These are phyloP conservation scores for Rosa rugosa DNA, from an alignment of 306 rosid genomes.

Conservation along the genomic window DNA sequence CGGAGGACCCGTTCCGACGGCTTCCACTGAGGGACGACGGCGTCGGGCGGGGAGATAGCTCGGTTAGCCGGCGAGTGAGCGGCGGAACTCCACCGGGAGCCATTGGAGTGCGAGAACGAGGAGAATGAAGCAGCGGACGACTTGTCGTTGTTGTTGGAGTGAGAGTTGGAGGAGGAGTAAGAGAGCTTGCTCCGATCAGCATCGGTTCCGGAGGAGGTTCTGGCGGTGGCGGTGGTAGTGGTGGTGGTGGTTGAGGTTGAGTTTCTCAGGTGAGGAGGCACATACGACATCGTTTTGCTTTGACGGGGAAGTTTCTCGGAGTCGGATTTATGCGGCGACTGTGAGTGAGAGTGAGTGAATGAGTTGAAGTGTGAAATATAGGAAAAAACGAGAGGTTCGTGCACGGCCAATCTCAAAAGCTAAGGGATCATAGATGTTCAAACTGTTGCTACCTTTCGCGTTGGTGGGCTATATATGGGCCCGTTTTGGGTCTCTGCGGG, in stretches of 20 bases:
- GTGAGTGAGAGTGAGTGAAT: not conserved
- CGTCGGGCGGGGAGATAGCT: slow-evolving; percentile 37
- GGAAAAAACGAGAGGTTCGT: slow-evolving; percentile 10
- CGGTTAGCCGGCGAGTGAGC: slow-evolving; percentile 28
- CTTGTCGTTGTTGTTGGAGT: slow-evolving; percentile 23
- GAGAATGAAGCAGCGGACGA: slow-evolving; percentile 25
- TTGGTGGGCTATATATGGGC: not conserved
- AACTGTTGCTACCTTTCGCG: not conserved
- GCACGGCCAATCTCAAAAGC: slow-evolving; percentile 1
- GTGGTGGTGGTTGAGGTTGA: slow-evolving; percentile 44
- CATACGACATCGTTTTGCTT: slow-evolving; percentile 71
- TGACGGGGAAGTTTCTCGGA: not conserved
- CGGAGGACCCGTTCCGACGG: slow-evolving; percentile 86
- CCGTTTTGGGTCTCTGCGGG: not conserved
- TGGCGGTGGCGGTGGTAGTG: not conserved
- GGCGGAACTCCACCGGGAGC: slow-evolving; percentile 53
- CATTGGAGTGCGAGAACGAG: slow-evolving; percentile 32
- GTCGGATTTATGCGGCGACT: slow-evolving; percentile 13
- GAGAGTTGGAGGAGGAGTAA: slow-evolving; percentile 37
- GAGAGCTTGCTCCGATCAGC: slow-evolving; percentile 51
- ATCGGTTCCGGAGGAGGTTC: slow-evolving; percentile 42
- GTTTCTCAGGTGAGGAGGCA: slow-evolving; percentile 78
- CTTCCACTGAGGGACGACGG: slow-evolving; percentile 61
- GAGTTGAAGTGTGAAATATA: not conserved
- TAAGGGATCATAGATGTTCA: not conserved